Conservation (phyloP, 2,329 filamentous ascomycete species). For the Zymoseptoria passerinii region DNA sequence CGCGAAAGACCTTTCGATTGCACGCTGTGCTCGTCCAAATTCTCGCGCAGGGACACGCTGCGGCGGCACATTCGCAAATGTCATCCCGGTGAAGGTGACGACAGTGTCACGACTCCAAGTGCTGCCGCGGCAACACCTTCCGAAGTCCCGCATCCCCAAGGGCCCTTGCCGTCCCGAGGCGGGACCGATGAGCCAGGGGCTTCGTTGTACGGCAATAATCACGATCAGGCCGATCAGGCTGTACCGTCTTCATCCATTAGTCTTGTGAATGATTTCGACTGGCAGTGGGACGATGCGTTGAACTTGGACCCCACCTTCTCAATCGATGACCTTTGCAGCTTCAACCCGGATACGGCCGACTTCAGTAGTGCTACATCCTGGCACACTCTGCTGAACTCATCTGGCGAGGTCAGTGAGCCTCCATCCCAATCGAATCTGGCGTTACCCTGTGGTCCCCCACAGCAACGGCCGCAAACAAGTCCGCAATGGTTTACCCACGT, state of each 20-base stretch:
- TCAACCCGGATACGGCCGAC: background rate
- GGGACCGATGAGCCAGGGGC: background rate
- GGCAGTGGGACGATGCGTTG: slow-evolving; percentile 7
- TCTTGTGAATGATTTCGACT: slow-evolving; percentile 1
- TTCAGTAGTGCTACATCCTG: background rate
- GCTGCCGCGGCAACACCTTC: background rate
- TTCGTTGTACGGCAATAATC: background rate
- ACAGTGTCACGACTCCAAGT: background rate
- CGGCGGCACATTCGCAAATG: background rate
- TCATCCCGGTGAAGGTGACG: background rate
- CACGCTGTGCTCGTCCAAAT: slow-evolving; percentile 2
- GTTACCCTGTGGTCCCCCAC: background rate
- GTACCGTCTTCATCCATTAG: background rate
- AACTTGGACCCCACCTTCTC: slow-evolving; percentile 6
- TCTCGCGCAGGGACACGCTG: slow-evolving; percentile 3
- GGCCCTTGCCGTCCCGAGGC: background rate
- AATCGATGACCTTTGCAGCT: background rate
- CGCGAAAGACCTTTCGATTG: slow-evolving; percentile 6
- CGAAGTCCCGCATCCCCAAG: background rate
- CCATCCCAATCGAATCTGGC: background rate
- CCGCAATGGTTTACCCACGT: background rate
- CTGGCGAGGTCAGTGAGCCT: background rate
- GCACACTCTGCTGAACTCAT: background rate
- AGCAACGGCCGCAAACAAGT: background rate
- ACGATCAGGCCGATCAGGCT: background rate